phyloP scores from a whole-genome alignment of 1,284 basidiomycete species.

The Tilletia caries region DNA sequence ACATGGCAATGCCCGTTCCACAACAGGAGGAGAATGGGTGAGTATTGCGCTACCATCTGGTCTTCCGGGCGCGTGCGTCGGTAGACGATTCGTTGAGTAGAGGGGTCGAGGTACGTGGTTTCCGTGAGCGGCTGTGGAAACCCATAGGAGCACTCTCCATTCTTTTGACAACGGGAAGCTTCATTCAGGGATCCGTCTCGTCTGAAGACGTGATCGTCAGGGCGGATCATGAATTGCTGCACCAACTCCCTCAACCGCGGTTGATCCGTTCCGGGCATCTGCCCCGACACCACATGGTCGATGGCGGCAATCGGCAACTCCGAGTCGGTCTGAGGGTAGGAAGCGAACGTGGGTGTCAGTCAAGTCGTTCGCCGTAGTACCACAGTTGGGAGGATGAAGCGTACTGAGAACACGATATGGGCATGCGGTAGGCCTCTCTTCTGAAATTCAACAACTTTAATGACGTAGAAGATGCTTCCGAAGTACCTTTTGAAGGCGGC shows the following conservation, averaged over 20 bases:
- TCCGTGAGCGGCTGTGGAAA: background rate
- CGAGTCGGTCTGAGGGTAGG: background rate
- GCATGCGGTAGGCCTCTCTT: slow-evolving; percentile 2
- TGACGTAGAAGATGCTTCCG: background rate
- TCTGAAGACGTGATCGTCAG: background rate
- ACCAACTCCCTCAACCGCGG: background rate
- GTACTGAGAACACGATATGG: background rate
- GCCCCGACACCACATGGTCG: background rate
- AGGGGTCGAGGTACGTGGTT: background rate
- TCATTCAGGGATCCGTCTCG: background rate
- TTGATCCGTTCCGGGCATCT: background rate
- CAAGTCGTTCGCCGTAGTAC: no score
- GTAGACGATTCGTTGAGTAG: background rate
- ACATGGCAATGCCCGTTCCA: background rate
- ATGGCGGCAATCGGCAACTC: background rate
- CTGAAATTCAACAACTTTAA: background rate
- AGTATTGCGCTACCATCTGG: background rate
- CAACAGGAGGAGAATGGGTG: background rate
- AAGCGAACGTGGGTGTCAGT: background rate
- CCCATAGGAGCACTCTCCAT: background rate
- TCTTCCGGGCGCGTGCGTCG: background rate
- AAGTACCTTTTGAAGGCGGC: background rate
- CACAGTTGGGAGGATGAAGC: background rate
- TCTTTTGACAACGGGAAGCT: background rate
- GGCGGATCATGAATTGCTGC: background rate